Base-by-base conservation (phyloP, 176 grass and related monocot species). In the Oryza meridionalis region DNA sequence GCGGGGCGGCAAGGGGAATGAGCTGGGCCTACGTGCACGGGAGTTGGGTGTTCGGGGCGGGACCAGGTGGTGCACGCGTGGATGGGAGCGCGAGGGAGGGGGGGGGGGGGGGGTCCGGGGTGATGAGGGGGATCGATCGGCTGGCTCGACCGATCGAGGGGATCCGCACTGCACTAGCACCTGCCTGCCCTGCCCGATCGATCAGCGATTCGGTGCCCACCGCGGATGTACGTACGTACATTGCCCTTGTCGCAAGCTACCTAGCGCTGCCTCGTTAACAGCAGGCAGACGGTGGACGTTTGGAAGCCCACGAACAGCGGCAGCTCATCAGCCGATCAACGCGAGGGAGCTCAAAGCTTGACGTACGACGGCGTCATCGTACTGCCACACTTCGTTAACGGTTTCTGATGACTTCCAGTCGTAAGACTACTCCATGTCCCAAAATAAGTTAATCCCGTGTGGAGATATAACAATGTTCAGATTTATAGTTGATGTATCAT, bases 31-130 rank as follows among this genome's bases (percentile, higher is more conserved):
- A n/a, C 72, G 0, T 90, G 88, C 4, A 44, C 66, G 55, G 83
- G 67, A 24, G 88, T 77, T 90, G 78, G 83, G 88, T 72, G 26
- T 12, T 33, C 50, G 6, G 6, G 25, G 11, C n/a, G 79, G 86
- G 79, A 42, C 79, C 85, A 61, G 32, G 62, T 14, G 29, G 61
- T 2, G 44, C 55, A 61, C 21, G 55, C 51, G 51, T 58, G 51
- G 51, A 58, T 21, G 17, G 51, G 51, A 58, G 44, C 46, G 46
- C 13, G 46, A 49, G 46, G 12, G n/a, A n/a, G n/a, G n/a, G n/a
- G n/a, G n/a, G n/a, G n/a, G n/a, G n/a, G n/a, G n/a, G 38, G 46
- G 12, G 38, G 38, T 40, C 38, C 38, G 38, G 38, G 6, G 7
- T 40, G 38, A 6, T 38, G 37, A 7, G 37, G 37, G 37, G 37